Evolutionary conservation across 2,329 filamentous ascomycete species (phyloP).

Genomic region (Ophiocordyceps polyrhachis-furcata): DNA sequence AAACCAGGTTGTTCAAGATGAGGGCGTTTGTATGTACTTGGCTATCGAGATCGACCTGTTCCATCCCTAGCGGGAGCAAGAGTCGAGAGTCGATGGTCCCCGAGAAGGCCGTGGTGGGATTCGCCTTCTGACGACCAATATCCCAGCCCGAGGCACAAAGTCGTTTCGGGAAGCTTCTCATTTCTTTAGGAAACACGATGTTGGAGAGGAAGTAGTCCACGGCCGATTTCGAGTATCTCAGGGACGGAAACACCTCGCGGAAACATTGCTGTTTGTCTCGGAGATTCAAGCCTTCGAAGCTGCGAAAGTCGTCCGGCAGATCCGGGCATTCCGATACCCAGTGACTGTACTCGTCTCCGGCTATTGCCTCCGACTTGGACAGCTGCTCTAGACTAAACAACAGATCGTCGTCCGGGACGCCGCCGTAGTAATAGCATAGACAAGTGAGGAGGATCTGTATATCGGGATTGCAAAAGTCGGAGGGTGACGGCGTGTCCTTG

Average conservation of each 20-base stretch:
- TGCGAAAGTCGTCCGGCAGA: not conserved
- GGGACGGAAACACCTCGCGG: conserved; percentile 26
- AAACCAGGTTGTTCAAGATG: conserved; percentile 38
- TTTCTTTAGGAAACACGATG: conserved; percentile 38
- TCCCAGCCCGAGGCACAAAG: conserved; percentile 49
- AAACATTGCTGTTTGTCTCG: not conserved
- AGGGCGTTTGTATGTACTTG: conserved; percentile 46
- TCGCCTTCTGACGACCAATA: conserved; percentile 23
- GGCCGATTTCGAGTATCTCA: conserved; percentile 28
- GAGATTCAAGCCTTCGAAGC: conserved; percentile 30
- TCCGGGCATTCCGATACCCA: conserved; percentile 17
- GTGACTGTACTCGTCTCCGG: conserved; percentile 24
- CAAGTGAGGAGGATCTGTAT: conserved; percentile 33
- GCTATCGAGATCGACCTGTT: conserved; percentile 30
- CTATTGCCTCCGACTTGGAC: conserved; percentile 25
- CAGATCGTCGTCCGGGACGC: conserved; percentile 30
- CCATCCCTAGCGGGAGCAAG: conserved; percentile 33
- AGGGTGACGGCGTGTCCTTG: conserved; percentile 33
- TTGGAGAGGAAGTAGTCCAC: conserved; percentile 43
- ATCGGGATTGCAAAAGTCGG: conserved; percentile 43
- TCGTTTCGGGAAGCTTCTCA: conserved; percentile 41
- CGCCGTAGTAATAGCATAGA: conserved; percentile 33
- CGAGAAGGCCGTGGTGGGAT: conserved; percentile 42
- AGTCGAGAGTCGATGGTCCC: conserved; percentile 43
- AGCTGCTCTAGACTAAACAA: conserved; percentile 26